phyloP scores from a whole-genome alignment of 306 rosid species.

The Citrullus amarus region DNA sequence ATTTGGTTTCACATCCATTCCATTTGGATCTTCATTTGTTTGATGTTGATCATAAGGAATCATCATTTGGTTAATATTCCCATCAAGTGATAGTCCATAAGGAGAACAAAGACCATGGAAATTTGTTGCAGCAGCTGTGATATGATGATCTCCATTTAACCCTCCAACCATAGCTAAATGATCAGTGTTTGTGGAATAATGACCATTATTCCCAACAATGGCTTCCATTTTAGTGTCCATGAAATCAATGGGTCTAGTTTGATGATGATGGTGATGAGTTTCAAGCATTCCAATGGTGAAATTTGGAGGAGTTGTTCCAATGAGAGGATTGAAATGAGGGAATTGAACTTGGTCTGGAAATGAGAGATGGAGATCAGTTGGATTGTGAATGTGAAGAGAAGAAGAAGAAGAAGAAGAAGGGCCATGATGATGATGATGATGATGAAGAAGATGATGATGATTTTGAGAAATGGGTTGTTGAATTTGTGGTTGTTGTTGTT shows the following conservation, averaged over 20 bases:
- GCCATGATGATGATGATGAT: constrained; percentile 7
- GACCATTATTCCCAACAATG: background rate
- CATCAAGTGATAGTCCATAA: constrained; percentile 47
- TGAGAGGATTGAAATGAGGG: constrained; percentile 42
- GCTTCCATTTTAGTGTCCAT: constrained; percentile 51
- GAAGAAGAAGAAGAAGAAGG: constrained; percentile 12
- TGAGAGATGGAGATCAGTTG: constrained; percentile 62
- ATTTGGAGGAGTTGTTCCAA: constrained; percentile 20
- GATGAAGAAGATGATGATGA: background rate
- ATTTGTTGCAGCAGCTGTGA: constrained; percentile 14
- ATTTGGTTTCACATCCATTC: constrained; percentile 74
- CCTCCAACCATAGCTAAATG: constrained; percentile 33
- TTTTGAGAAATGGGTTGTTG: constrained; percentile 12
- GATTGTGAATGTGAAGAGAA: constrained; percentile 15
- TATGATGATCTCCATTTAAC: constrained; percentile 19
- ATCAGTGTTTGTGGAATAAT: constrained; percentile 33
- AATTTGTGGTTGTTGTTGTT: background rate
- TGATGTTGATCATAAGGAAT: constrained; percentile 43
- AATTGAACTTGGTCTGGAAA: constrained; percentile 44
- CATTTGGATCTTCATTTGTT: constrained; percentile 20
- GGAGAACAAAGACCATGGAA: constrained; percentile 43
- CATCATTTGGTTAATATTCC: constrained; percentile 20
- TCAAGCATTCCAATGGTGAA: constrained; percentile 24
- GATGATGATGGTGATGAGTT: constrained; percentile 9
- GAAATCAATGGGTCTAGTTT: constrained; percentile 45